Evolutionary conservation across 2,329 filamentous ascomycete genomes (phyloP).

Genomic region (Penicillium sp.): DNA sequence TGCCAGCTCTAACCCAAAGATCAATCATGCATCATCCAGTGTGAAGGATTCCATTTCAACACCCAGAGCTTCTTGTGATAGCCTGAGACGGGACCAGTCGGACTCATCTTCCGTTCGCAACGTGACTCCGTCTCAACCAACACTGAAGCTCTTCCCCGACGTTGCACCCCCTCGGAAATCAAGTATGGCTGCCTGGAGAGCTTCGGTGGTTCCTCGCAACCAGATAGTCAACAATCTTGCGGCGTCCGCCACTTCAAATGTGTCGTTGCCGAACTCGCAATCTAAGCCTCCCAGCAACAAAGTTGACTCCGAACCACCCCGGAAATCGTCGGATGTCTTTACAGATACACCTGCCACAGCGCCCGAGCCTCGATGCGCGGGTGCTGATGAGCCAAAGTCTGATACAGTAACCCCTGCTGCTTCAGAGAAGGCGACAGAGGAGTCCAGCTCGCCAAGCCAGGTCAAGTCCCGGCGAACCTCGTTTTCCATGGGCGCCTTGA

Average conservation of each 20-base stretch:
- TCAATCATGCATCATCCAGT: neutral
- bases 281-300: neutral
- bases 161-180: slow-evolving; percentile 33
- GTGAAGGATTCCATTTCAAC: neutral
- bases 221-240: slow-evolving; percentile 11
- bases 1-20: neutral
- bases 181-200: slow-evolving; percentile 28
- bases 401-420: neutral
- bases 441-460: slow-evolving; percentile 2
- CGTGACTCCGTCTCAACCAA: slow-evolving; percentile 15
- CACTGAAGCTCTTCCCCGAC: slow-evolving; percentile 38
- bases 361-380: slow-evolving; percentile 4
- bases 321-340: neutral
- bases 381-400: neutral
- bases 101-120: slow-evolving; percentile 12
- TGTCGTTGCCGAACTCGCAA: neutral
- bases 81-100: slow-evolving; percentile 5
- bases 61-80: slow-evolving; percentile 3
- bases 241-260: neutral
- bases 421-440: neutral
- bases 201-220: slow-evolving; percentile 21
- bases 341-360: neutral
- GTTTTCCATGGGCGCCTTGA: slow-evolving; percentile 28
- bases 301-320: neutral
- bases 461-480: slow-evolving; percentile 23